Evolutionary conservation across 352 stramenopile genomes (phyloP), one percentile per base, ranked within the genome.

Genomic region (Globisporangium spiculum): DNA sequence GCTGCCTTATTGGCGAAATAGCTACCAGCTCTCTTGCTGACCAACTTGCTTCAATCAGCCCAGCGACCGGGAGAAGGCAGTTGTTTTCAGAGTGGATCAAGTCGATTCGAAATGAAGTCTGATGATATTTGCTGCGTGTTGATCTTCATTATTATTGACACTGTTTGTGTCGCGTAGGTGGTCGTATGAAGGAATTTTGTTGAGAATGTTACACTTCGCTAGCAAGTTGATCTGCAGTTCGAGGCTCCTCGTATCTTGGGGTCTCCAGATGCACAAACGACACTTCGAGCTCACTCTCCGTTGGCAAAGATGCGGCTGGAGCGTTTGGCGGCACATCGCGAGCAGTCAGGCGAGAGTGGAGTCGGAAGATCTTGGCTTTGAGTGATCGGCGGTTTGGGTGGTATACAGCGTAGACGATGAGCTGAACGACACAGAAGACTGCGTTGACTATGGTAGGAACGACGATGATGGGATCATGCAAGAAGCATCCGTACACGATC

Each of bases 401-500:
- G 60, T 75, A 86, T 12, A 67, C 61, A 0, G 68, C 66, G 66
- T 79, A 86, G 3, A 86, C 58, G n/a, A 73, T 24, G 9, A 81
- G 55, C 53, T 86, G 76, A 4, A 73, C 26, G 26, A 75, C 27
- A 36, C 76, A 78, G 4, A 86, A 62, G 22, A n/a, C 56, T 4
- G 63, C 71, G 57, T 80, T 86, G 50, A 81, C 66, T 3, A 75
- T 57, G 3, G 70, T 80, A 4, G 76, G 76, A 27, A 71, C 66
- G 10, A 77, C 56, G 41, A 86, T 69, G 34, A 84, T 75, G 34
- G 63, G 44, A 56, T 83, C 76, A 50, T 74, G 46, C 12, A 75
- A 61, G 14, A 86, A 60, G 3, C 75, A 68, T 4, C 72, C 70
- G 34, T 86, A 82, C 16, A 82, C 41, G 44, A 80, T 72, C 76